Conservation (phyloP, 768 basidiomycete genomes). For the Artomyces pyxidatus region DNA sequence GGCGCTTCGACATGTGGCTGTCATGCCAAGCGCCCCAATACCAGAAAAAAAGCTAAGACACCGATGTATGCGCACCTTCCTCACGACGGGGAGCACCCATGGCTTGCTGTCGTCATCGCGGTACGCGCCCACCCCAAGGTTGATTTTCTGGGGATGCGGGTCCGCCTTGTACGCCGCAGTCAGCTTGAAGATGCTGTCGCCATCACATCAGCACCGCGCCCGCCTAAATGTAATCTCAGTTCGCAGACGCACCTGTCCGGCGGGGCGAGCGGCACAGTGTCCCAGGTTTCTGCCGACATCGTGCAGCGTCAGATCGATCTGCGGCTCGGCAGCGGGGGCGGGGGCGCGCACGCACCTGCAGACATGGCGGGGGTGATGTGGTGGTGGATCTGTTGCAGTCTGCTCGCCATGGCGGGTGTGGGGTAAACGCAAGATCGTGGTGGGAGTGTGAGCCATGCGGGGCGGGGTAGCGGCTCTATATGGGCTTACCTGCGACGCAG, state of each 20-base stretch:
- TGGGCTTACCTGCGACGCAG: too few relatives aligned
- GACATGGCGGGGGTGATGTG: slow-evolving; percentile 36
- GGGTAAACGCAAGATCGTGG: slow-evolving; percentile 1
- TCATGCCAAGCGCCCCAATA: not conserved
- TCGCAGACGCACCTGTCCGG: slow-evolving; percentile 60
- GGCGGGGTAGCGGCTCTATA: too few relatives aligned
- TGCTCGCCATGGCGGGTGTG: slow-evolving; percentile 38
- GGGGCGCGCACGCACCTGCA: slow-evolving; percentile 37
- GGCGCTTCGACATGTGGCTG: too few relatives aligned
- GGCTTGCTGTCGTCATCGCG: slow-evolving; percentile 82
- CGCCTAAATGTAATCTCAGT: not conserved
- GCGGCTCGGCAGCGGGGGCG: slow-evolving; percentile 2
- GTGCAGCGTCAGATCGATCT: slow-evolving; percentile 6
- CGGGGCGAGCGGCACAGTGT: slow-evolving; percentile 71
- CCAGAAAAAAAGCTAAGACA: not conserved
- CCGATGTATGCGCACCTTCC: slow-evolving; percentile 47
- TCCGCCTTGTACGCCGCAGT: slow-evolving; percentile 87
- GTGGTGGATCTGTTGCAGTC: slow-evolving; percentile 50
- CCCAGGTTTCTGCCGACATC: slow-evolving; percentile 54
- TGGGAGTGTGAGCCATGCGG: not conserved
- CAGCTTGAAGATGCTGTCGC: slow-evolving; percentile 76
- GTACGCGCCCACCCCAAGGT: slow-evolving; percentile 91
- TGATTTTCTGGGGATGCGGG: slow-evolving; percentile 67
- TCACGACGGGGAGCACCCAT: slow-evolving; percentile 89
- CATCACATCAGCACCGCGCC: slow-evolving; percentile 6